phyloP scores from a whole-genome alignment of 805 yeast species.

The Teunomyces kruisii region DNA sequence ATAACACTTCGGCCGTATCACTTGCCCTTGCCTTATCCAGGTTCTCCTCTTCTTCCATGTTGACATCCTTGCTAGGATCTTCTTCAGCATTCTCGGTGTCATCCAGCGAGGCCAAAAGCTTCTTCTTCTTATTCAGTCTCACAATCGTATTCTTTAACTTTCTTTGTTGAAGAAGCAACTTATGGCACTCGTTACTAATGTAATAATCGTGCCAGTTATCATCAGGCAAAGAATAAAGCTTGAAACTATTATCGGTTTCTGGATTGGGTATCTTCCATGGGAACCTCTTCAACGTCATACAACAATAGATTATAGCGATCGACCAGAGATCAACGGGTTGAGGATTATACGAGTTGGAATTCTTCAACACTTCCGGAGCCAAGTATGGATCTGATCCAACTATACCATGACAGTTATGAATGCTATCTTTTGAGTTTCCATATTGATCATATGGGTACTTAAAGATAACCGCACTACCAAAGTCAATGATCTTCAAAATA shows the following conservation, averaged over 20 bases:
- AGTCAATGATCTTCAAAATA: constrained; percentile 74
- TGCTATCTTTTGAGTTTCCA: constrained; percentile 26
- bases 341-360: constrained; percentile 63
- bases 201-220: constrained; percentile 76
- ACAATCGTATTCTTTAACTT: constrained; percentile 50
- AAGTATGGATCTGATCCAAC: constrained; percentile 86
- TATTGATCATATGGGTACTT: constrained; percentile 60
- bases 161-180: constrained; percentile 57
- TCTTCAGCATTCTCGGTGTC: constrained; percentile 5
- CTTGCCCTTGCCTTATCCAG: constrained; percentile 4
- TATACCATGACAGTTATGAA: constrained; percentile 54
- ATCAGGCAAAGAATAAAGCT: constrained; percentile 62
- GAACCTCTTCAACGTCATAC: constrained; percentile 81
- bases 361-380: constrained; percentile 74
- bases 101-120: constrained; percentile 17
- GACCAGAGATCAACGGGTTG: constrained; percentile 84
- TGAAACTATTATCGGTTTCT: constrained; percentile 62
- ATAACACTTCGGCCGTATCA: constrained; percentile 22
- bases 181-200: constrained; percentile 71
- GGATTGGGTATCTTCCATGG: constrained; percentile 84
- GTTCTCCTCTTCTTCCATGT: constrained; percentile 7
- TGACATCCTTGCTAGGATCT: constrained; percentile 11
- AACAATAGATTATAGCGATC: constrained; percentile 78
- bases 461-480: constrained; percentile 82
- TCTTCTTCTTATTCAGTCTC: constrained; percentile 42